phyloP scores from a whole-genome alignment of 1,139 yeast species.

The Geotrichum bryndzae region DNA sequence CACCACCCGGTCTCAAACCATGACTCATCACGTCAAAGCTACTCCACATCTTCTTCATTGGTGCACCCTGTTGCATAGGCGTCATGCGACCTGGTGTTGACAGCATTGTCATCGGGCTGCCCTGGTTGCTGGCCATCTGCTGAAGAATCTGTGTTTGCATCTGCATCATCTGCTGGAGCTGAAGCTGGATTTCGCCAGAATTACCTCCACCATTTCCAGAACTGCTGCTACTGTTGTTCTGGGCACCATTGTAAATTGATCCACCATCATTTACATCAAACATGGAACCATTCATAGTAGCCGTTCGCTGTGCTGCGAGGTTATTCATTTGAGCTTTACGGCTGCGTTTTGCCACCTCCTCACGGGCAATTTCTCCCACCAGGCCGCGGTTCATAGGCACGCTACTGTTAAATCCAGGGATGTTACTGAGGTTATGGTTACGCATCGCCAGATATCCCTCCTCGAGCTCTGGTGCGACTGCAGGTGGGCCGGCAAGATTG shows the following conservation, averaged over 20 bases:
- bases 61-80: constrained; percentile 1
- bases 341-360: constrained; percentile 36
- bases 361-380: constrained; percentile 39
- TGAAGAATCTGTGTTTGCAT: constrained; percentile 34
- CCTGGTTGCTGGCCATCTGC: constrained; percentile 23
- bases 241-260: constrained; percentile 1
- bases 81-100: constrained; percentile 12
- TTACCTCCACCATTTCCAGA: neutral
- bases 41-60: constrained; percentile 21
- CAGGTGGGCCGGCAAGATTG: constrained; percentile 4
- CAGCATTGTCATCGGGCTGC: constrained; percentile 13
- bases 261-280: constrained; percentile 5
- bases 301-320: constrained; percentile 18
- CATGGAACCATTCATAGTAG: constrained; percentile 11
- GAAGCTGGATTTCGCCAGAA: constrained; percentile 28
- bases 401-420: constrained; percentile 25
- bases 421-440: constrained; percentile 19
- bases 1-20: constrained; percentile 20
- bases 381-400: constrained; percentile 33
- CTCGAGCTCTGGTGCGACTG: constrained; percentile 12
- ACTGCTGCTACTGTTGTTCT: constrained; percentile 1
- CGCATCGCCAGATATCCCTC: constrained; percentile 15
- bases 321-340: constrained; percentile 23
- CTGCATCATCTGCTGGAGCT: constrained; percentile 35
- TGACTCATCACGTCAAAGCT: constrained; percentile 21